A percentile compares a stretch with the other conserved stretches of the same genome.
Conservation (phyloP, 768 basidiomycete species). For the Amanita subjunquillea region DNA sequence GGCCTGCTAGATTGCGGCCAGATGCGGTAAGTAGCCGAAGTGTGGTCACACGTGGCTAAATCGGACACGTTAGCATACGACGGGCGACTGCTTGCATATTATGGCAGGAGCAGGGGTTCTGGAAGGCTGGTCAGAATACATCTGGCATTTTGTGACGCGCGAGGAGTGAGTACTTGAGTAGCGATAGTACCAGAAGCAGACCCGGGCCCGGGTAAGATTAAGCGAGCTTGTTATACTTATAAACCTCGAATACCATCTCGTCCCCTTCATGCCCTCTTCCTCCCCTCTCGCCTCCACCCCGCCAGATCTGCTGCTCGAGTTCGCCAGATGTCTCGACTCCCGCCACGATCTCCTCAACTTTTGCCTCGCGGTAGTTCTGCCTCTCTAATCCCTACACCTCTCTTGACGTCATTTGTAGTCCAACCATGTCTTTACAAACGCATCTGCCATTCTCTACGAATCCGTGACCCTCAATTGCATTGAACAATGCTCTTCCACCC, state of each 20-base stretch:
- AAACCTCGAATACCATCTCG: not conserved
- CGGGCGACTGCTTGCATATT: constrained; percentile 36
- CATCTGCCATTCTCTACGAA: constrained; percentile 51
- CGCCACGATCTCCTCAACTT: constrained; percentile 49
- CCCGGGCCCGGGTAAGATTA: not conserved
- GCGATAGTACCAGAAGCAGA: not conserved
- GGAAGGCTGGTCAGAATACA: constrained; percentile 41
- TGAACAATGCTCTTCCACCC: constrained; percentile 53
- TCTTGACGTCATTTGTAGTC: constrained; percentile 27
- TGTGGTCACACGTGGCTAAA: not conserved
- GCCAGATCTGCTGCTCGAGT: constrained; percentile 57
- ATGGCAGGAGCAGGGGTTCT: constrained; percentile 38
- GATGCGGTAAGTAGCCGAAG: constrained; percentile 40
- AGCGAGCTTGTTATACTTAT: not conserved
- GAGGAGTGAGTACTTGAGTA: constrained; percentile 5
- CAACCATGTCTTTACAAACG: constrained; percentile 36
- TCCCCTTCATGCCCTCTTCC: not conserved
- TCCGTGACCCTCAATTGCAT: constrained; percentile 41
- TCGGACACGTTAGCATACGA: constrained; percentile 21
- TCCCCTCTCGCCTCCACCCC: constrained; percentile 23
- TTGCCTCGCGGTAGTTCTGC: constrained; percentile 41
- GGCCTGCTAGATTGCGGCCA: constrained; percentile 50
- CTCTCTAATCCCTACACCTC: not conserved
- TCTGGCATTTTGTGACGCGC: constrained; percentile 34
- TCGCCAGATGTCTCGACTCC: constrained; percentile 42